Conservation (phyloP, 106 monocot genomes). For the Dendrobium catenatum region DNA sequence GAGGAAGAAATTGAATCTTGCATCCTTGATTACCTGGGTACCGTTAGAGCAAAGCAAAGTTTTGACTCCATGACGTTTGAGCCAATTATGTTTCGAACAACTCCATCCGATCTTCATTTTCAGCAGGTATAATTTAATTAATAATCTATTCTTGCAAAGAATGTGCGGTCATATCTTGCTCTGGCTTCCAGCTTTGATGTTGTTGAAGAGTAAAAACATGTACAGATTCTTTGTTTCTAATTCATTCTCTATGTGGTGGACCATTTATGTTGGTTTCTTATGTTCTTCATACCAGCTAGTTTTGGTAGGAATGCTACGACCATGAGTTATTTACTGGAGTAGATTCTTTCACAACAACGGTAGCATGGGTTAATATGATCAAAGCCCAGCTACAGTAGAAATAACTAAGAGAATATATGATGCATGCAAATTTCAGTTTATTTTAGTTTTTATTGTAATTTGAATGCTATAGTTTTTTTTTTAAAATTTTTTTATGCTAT, state of each 20-base stretch:
- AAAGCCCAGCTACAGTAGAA: not conserved
- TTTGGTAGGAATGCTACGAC: not conserved
- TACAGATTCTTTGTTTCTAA: not conserved
- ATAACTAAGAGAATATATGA: not conserved
- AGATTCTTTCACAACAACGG: not conserved
- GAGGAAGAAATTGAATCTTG: conserved; percentile 89
- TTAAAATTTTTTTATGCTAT: no score
- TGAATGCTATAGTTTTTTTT: no score
- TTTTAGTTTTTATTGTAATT: no score
- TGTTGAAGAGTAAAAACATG: not conserved
- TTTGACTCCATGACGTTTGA: conserved; percentile 15
- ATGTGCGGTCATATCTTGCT: conserved; percentile 9
- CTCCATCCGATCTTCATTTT: conserved; percentile 68
- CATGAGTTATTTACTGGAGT: not conserved
- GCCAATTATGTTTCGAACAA: conserved; percentile 60
- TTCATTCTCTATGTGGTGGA: not conserved
- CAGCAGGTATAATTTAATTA: conserved; percentile 62
- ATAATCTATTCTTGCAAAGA: not conserved
- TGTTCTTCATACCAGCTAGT: not conserved
- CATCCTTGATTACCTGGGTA: conserved; percentile 94
- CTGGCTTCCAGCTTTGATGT: not conserved
- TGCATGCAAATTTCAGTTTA: no score
- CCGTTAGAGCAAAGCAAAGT: conserved; percentile 30
- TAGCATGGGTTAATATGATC: not conserved
- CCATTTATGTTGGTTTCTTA: not conserved